Base-by-base conservation (phyloP, 768 basidiomycete species). In the Mycena crocata region DNA sequence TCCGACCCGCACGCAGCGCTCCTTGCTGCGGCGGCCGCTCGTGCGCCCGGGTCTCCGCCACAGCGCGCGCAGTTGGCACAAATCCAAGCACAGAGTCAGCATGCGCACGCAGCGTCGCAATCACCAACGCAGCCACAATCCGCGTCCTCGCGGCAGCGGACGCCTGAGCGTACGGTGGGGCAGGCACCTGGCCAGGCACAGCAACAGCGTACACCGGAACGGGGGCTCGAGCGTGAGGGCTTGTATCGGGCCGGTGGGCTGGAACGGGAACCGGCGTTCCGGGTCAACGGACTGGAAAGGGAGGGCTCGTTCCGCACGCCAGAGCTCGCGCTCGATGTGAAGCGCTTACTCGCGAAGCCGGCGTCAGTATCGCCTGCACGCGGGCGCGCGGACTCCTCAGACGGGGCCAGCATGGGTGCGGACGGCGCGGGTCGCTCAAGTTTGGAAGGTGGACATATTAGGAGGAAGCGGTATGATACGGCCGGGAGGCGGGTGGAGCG, bases 261-360 rank as follows among this genome's bases (percentile, higher is more conserved):
- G n/a, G 34, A 58, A 49, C 69, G 65, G 35, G 44, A 63, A n/a
- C n/a, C n/a, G n/a, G n/a, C n/a, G 19, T 57, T 45, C 13, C 56
- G 56, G n/a, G 21, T n/a, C n/a, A n/a, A n/a, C n/a, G n/a, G n/a
- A n/a, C 46, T 64, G n/a, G 34, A 58, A 49, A 65, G 65, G 35
- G 44, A 63, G 39, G 52, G 57, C 30, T 66, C 69, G 21, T 54
- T 64, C 34, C 69, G 62, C 39, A 61, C 60, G 48, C 51, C 69
- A 37, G 64, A 70, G 57, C 65, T 70, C 2, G 65, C 62, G 26
- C 57, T 70, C 34, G 65, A 67, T 44, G 62, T 70, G 57, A 66
- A 67, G 57, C 61, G 69, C 9, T 28, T 70, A 48, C 32, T 70
- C 12, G 56, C 69, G 19, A 70, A 70, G 42, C 69, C 69, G 14